A percentile compares a stretch with the other conserved stretches of the same genome.
phyloP scores from a whole-genome alignment of 768 basidiomycete species.

The Artomyces pyxidatus region DNA sequence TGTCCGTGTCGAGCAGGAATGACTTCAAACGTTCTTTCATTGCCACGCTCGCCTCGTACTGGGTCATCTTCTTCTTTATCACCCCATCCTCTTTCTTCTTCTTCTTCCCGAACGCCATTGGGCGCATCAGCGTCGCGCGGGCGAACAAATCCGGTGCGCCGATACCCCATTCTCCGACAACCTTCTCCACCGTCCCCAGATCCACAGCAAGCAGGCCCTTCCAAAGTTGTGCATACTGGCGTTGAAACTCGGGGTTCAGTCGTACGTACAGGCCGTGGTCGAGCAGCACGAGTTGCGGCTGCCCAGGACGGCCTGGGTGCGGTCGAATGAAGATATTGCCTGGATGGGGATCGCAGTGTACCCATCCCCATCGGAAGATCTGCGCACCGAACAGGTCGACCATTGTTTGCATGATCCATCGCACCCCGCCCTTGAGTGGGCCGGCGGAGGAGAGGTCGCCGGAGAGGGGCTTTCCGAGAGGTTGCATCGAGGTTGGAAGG shows the following conservation, averaged over 20 bases:
- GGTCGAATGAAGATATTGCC: slow-evolving; percentile 74
- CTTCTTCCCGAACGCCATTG: slow-evolving; percentile 35
- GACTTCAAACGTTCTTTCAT: slow-evolving; percentile 62
- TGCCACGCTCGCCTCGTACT: slow-evolving; percentile 60
- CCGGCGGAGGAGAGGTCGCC: background rate
- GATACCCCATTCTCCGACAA: slow-evolving; percentile 59
- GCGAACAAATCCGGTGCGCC: slow-evolving; percentile 67
- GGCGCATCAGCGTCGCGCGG: slow-evolving; percentile 63
- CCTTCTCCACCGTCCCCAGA: slow-evolving; percentile 39
- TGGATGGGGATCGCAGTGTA: slow-evolving; percentile 71
- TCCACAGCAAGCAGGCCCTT: slow-evolving; percentile 51
- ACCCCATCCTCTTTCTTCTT: slow-evolving; percentile 17
- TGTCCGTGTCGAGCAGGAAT: slow-evolving; percentile 67
- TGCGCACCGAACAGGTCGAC: slow-evolving; percentile 82
- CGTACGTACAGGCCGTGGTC: slow-evolving; percentile 90
- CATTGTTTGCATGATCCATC: slow-evolving; percentile 75
- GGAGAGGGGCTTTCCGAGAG: slow-evolving; percentile 5
- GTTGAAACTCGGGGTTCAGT: slow-evolving; percentile 56
- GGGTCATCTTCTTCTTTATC: slow-evolving; percentile 32
- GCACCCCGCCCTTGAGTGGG: slow-evolving; percentile 48
- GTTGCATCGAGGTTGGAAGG: slow-evolving; percentile 2
- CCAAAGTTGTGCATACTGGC: slow-evolving; percentile 78
- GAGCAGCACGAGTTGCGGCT: slow-evolving; percentile 69
- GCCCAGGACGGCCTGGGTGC: slow-evolving; percentile 34
- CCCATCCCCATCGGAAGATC: slow-evolving; percentile 90